Conservation (phyloP, 2,329 filamentous ascomycete species). For the Ciborinia camelliae region DNA sequence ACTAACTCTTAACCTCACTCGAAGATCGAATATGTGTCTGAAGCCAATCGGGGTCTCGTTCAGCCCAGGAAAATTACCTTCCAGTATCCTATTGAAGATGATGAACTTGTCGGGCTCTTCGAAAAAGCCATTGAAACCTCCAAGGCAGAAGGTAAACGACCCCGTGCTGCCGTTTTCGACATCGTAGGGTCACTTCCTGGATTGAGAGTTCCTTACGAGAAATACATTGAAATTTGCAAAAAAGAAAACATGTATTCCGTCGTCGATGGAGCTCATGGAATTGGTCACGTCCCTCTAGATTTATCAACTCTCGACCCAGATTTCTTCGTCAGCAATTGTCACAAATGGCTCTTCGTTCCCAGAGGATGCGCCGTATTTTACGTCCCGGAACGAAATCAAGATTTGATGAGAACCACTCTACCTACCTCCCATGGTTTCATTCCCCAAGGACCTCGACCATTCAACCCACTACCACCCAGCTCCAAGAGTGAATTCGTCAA, state of each 20-base stretch:
- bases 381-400: conserved; percentile 73
- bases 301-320: conserved; percentile 67
- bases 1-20: neutral
- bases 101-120: conserved; percentile 61
- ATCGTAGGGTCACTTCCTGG: conserved; percentile 76
- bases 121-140: conserved; percentile 53
- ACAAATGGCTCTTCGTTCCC: conserved; percentile 87
- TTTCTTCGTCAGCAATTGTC: conserved; percentile 82
- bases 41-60: conserved; percentile 52
- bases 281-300: conserved; percentile 75
- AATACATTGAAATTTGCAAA: conserved; percentile 60
- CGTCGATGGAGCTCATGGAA: conserved; percentile 74
- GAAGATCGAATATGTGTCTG: conserved; percentile 58
- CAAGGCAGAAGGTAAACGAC: conserved; percentile 54
- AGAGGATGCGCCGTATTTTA: conserved; percentile 79
- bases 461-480: conserved; percentile 42
- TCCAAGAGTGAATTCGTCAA: conserved; percentile 55
- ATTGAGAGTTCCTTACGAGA: conserved; percentile 74
- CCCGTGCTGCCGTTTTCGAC: conserved; percentile 73
- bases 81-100: conserved; percentile 67
- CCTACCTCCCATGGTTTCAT: conserved; percentile 79
- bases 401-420: conserved; percentile 67
- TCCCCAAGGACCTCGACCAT: conserved; percentile 39
- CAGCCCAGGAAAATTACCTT: conserved; percentile 55
- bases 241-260: conserved; percentile 67